phyloP scores from a whole-genome alignment of 768 basidiomycete genomes.

The Daedalea quercina region DNA sequence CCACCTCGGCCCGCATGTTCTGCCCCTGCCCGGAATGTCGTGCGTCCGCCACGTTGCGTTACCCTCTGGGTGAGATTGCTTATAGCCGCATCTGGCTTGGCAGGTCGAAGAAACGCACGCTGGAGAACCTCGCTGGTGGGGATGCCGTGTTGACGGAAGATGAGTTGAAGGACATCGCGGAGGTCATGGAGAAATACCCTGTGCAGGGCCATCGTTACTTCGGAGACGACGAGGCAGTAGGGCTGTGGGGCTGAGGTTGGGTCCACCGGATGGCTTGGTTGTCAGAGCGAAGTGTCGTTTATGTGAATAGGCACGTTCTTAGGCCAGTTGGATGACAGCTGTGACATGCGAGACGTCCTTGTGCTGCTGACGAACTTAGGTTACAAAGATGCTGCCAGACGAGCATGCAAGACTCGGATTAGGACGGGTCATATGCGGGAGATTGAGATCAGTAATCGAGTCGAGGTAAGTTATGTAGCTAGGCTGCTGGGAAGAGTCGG shows the following conservation, averaged over 20 bases:
- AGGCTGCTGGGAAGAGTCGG: no score
- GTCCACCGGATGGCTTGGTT: no score
- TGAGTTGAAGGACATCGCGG: constrained; percentile 14
- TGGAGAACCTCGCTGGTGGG: constrained; percentile 36
- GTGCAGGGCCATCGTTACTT: constrained; percentile 36
- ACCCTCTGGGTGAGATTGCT: not conserved
- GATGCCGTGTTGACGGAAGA: constrained; percentile 26
- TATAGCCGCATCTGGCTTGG: not conserved
- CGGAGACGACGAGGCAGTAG: constrained; percentile 7
- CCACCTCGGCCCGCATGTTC: constrained; percentile 29
- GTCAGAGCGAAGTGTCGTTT: no score
- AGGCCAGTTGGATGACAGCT: no score
- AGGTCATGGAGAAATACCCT: constrained; percentile 25
- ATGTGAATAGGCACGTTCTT: no score
- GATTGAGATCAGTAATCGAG: no score
- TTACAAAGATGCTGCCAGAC: no score
- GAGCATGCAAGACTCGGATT: no score
- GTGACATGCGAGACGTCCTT: no score
- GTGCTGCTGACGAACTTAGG: no score
- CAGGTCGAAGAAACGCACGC: constrained; percentile 11
- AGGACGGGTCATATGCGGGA: no score
- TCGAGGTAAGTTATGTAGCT: no score
- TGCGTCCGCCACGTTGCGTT: constrained; percentile 8
- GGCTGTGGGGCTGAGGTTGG: constrained; percentile 33
- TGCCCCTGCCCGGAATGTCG: constrained; percentile 41